Conservation (phyloP, 345 rosid genomes). For the Draba incana region DNA sequence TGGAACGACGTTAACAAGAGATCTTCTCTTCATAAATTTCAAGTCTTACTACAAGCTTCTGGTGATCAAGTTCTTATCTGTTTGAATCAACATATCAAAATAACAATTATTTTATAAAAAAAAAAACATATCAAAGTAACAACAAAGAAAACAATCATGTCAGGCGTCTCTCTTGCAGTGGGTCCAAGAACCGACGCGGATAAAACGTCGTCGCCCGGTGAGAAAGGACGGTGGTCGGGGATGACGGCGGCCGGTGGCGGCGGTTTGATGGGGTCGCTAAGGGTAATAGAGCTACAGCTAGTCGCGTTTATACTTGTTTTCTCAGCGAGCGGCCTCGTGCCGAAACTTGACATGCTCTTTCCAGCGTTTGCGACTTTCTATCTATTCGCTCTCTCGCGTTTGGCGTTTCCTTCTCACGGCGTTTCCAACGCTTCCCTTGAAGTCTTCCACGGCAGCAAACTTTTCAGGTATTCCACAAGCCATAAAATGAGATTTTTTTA, state of each 20-base stretch:
- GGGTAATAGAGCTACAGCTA: slow-evolving; percentile 82
- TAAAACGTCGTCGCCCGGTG: slow-evolving; percentile 39
- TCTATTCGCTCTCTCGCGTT: slow-evolving; percentile 58
- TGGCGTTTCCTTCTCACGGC: slow-evolving; percentile 70
- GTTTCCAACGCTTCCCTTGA: slow-evolving; percentile 47
- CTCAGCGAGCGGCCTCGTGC: slow-evolving; percentile 89
- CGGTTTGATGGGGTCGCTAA: slow-evolving; percentile 73
- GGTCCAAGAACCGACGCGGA: slow-evolving; percentile 50
- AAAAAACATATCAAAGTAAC: slow-evolving; percentile 1
- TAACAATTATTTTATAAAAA: background rate
- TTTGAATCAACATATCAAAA: slow-evolving; percentile 16
- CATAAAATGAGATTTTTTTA: background rate
- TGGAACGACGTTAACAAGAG: slow-evolving; percentile 32
- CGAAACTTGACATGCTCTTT: slow-evolving; percentile 74
- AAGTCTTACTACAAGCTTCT: slow-evolving; percentile 17
- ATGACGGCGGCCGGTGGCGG: slow-evolving; percentile 50
- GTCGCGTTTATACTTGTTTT: slow-evolving; percentile 90
- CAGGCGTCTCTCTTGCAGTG: slow-evolving; percentile 74
- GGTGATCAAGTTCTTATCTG: slow-evolving; percentile 16
- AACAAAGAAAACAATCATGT: slow-evolving; percentile 47
- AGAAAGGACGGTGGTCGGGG: slow-evolving; percentile 38
- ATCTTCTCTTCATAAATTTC: slow-evolving; percentile 24
- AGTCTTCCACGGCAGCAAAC: slow-evolving; percentile 59
- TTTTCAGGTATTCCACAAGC: slow-evolving; percentile 47
- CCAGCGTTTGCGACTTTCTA: slow-evolving; percentile 73